Evolutionary conservation across 768 basidiomycete species (phyloP).

Genomic region (Chalciporus piperatus): DNA sequence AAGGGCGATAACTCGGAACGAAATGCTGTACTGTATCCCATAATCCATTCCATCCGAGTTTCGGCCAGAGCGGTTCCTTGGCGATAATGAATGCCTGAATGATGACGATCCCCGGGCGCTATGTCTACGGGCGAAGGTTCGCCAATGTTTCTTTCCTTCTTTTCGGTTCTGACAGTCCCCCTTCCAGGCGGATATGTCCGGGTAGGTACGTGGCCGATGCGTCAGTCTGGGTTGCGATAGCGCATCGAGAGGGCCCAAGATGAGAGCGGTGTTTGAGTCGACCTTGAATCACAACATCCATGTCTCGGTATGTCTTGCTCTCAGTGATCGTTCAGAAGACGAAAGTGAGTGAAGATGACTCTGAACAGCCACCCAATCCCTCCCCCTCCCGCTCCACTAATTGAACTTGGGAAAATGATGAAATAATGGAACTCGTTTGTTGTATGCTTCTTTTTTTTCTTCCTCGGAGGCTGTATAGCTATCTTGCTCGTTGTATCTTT

Average conservation of each 20-base stretch:
- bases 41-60: too few species aligned
- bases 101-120: background rate
- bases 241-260: slow-evolving; percentile 5
- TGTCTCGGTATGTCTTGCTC: background rate
- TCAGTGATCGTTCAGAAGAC: too few species aligned
- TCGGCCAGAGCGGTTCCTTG: background rate
- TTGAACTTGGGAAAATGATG: background rate
- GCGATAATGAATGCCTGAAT: background rate
- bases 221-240: slow-evolving; percentile 7
- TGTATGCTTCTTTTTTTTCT: background rate
- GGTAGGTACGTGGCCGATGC: slow-evolving; percentile 9
- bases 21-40: background rate
- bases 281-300: background rate
- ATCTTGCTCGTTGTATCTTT: too few species aligned
- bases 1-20: background rate
- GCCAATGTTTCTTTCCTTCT: background rate
- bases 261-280: slow-evolving; percentile 3
- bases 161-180: background rate
- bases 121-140: background rate
- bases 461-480: background rate
- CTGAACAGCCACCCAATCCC: too few species aligned
- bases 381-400: background rate
- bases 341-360: too few species aligned
- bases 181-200: background rate
- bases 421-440: background rate